Conservation (phyloP, 129 eudicot species). For the Flaveria sonorensis region DNA sequence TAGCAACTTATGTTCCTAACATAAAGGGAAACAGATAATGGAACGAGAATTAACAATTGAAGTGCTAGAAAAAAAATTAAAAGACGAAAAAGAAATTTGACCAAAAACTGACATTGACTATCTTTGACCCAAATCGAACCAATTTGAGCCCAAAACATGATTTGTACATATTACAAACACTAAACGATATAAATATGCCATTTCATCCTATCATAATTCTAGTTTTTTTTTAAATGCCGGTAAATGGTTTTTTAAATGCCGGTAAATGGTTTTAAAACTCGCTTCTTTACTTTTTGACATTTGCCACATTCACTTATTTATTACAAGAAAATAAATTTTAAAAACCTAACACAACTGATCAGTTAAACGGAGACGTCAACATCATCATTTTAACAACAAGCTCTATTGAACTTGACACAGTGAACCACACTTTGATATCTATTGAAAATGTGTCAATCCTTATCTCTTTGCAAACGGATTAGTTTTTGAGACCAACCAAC, state of each 20-base stretch:
- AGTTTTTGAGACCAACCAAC: background rate
- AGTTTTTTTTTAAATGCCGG: too few relatives aligned
- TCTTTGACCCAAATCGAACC: too few relatives aligned
- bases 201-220: too few relatives aligned
- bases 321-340: background rate
- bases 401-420: background rate
- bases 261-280: background rate
- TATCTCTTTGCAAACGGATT: background rate
- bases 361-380: background rate
- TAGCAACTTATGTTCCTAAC: too few relatives aligned
- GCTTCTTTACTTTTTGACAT: background rate
- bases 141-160: too few relatives aligned
- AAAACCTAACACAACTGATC: background rate
- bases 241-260: background rate
- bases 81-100: too few relatives aligned
- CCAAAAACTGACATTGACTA: too few relatives aligned
- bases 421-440: background rate
- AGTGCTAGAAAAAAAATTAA: too few relatives aligned
- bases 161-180: too few relatives aligned
- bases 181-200: too few relatives aligned
- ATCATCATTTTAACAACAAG: background rate
- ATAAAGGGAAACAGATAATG: too few relatives aligned
- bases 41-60: too few relatives aligned
- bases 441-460: background rate
- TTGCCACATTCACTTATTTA: background rate